Base-by-base conservation (phyloP, 768 basidiomycete genomes). In the Hysterangium stoloniferum region DNA sequence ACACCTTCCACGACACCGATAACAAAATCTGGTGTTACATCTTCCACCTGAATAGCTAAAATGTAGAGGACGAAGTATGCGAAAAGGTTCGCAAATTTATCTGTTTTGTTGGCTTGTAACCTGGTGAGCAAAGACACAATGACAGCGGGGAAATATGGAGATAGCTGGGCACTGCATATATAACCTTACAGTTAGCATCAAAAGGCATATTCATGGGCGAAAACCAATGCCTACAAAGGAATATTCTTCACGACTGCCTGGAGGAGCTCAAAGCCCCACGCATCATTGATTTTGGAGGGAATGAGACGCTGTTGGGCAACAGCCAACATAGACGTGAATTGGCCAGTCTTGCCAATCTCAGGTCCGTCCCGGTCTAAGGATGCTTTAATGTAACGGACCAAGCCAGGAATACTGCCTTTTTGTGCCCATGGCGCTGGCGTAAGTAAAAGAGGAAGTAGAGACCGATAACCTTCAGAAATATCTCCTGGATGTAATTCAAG, bases 361-460 rank as follows among this genome's bases (percentile, higher is more conserved):
- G 61, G 59, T 8, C 79, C 76, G 50, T 90, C 93, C 27, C 85
- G 75, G 0, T 74, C 67, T 12, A 99, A 69, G 68, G 89, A 92
- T 6, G 91, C 89, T 45, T 84, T 84, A 46, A 97, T 72, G 15
- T 97, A 71, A 57, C 88, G 82, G 17, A 95, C 92, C 2, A 99
- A 76, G 1, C 93, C 94, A 0, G 96, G 96, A 36, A 99, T 82
- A 61, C 86, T 93, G 9, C 96, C 96, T 59, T 94, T 86, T 63
- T 92, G 89, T 62, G 86, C 82, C 95, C 96, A 99, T 5, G 85
- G 74, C 0, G 80, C 72, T 0, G 93, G 91, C 0, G 84, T 86
- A 38, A 97, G 77, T 15, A 99, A 72, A 60, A 91, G 82, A 0
- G 82, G 84, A 5, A 97, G 75, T 7, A 98, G 72, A 25, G 74